Evolutionary conservation across 306 rosid genomes (phyloP).

Genomic region (Cucurbita argyrosperma): DNA sequence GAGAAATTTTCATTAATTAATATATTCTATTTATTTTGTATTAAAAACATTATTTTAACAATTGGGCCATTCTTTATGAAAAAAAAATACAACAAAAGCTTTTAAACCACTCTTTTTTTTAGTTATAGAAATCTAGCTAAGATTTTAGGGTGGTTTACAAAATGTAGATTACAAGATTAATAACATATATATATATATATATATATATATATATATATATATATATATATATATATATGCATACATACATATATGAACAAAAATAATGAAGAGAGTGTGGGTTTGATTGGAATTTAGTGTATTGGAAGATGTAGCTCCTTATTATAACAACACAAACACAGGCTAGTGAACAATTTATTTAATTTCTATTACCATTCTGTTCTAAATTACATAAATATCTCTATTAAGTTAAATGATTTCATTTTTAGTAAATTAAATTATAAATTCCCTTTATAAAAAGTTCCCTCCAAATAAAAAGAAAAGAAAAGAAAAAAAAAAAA

Average conservation of each 20-base stretch:
- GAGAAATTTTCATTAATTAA: neutral
- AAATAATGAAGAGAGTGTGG: neutral
- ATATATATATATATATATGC: too few species aligned
- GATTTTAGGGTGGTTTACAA: neutral
- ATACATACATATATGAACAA: too few species aligned
- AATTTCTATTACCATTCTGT: too few species aligned
- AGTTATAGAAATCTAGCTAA: neutral
- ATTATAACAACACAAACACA: neutral
- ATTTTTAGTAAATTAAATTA: neutral
- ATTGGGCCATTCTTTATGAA: too few species aligned
- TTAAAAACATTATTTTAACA: too few species aligned
- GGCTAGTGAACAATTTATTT: too few species aligned
- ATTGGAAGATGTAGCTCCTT: neutral
- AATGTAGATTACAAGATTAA: too few species aligned
- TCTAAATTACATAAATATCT: neutral
- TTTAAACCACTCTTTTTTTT: too few species aligned
- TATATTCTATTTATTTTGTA: neutral
- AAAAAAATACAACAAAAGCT: too few species aligned
- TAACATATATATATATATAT: too few species aligned
- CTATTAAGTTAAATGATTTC: neutral
- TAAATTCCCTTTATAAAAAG: neutral
- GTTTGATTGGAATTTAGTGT: neutral
- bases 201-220: too few species aligned
- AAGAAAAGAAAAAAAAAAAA: too few species aligned
- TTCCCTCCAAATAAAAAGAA: neutral